A percentile compares a stretch with the other conserved stretches of the same genome.
These are phyloP conservation scores for Canavalia ensiformis DNA, from an alignment of 306 rosid genomes.

Conservation along the genomic window DNA sequence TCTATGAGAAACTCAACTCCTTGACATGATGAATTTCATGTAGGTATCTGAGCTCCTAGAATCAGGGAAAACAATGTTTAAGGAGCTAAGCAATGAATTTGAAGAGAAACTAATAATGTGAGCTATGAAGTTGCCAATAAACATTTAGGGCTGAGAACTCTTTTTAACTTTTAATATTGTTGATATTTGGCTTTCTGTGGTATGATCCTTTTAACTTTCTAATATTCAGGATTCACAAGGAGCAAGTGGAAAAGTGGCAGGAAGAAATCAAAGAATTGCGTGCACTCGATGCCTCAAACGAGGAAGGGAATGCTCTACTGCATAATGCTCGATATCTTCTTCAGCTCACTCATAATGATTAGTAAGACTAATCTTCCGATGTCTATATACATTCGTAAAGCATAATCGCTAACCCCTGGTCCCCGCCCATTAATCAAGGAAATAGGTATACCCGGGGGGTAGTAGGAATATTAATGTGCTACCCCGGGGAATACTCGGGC, in stretches of 20 bases:
- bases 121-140: constrained; percentile 39
- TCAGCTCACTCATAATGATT: constrained; percentile 61
- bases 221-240: constrained; percentile 74
- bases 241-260: constrained; percentile 84
- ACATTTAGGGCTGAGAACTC: neutral
- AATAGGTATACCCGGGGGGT: neutral
- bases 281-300: constrained; percentile 75
- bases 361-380: constrained; percentile 54
- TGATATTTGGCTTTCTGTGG: neutral
- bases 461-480: constrained; percentile 20
- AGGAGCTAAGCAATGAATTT: constrained; percentile 71
- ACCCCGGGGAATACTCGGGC: constrained; percentile 15
- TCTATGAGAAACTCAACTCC: neutral
- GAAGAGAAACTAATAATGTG: constrained; percentile 83
- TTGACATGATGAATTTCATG: constrained; percentile 18
- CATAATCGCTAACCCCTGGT: neutral
- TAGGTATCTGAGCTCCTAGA: constrained; percentile 86
- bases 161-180: constrained; percentile 7
- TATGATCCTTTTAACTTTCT: constrained; percentile 1
- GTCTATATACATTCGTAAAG: constrained; percentile 13
- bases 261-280: constrained; percentile 78
- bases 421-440: constrained; percentile 18
- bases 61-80: constrained; percentile 74
- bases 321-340: constrained; percentile 75
- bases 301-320: constrained; percentile 72